Evolutionary conservation across 129 eudicot genomes (phyloP).

Genomic region (Helianthus annuus): HanXRQr2.0-SUNRISE NC_035443.2:87064821-87065320

Average conservation of each 20-base stretch:
- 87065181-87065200: no score
- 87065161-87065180: no score
- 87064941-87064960: not conserved
- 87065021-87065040: no score
- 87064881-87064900: slow-evolving; percentile 13
- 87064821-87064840: slow-evolving; percentile 9
- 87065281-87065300: not conserved
- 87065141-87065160: no score
- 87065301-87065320: no score
- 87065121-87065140: no score
- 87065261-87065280: not conserved
- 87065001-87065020: no score
- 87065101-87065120: no score
- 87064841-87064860: slow-evolving; percentile 8
- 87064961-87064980: not conserved
- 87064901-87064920: slow-evolving; percentile 7
- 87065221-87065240: not conserved
- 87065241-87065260: not conserved
- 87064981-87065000: not conserved
- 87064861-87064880: slow-evolving; percentile 2
- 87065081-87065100: no score
- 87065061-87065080: no score
- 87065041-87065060: no score
- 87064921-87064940: not conserved
- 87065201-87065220: not conserved